These are phyloP conservation scores for Dipteronia dyeriana DNA, from an alignment of 345 rosid species.

Conservation along the genomic window DNA sequence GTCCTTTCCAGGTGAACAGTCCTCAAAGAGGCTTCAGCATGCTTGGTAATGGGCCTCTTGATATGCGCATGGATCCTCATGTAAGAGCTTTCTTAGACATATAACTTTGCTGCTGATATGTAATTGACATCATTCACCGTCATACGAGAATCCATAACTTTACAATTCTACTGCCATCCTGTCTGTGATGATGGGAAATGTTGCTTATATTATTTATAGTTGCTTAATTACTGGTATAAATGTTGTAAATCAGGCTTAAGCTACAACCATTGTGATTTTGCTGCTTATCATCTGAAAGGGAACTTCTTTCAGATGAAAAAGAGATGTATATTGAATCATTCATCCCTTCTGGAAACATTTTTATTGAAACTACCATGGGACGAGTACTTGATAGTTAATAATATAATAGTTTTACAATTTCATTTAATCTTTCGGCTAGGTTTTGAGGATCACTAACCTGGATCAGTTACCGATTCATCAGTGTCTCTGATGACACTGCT, in stretches of 20 bases:
- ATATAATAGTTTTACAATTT: not conserved
- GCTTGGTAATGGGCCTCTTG: constrained; percentile 87
- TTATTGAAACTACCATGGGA: not conserved
- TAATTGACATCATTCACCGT: not conserved
- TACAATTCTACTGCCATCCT: not conserved
- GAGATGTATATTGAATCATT: not conserved
- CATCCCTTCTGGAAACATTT: not conserved
- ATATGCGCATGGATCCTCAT: constrained; percentile 97
- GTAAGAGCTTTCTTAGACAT: constrained; percentile 31
- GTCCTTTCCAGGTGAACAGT: constrained; percentile 66
- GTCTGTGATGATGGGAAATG: not conserved
- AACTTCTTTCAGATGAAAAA: constrained; percentile 1
- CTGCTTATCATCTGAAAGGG: not conserved
- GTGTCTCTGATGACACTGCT: not conserved
- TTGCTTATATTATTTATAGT: not conserved
- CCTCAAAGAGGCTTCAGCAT: constrained; percentile 89
- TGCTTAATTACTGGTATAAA: not conserved
- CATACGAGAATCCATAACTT: not conserved
- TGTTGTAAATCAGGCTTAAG: not conserved
- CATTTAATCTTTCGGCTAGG: not conserved
- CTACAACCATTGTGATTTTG: too few relatives aligned
- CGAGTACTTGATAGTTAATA: not conserved
- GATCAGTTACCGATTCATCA: not conserved
- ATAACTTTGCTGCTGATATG: not conserved
- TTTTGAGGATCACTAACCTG: constrained; percentile 1